phyloP scores from a whole-genome alignment of 495 filamentous ascomycete species.

The Aspergillus mulundensis region DNA sequence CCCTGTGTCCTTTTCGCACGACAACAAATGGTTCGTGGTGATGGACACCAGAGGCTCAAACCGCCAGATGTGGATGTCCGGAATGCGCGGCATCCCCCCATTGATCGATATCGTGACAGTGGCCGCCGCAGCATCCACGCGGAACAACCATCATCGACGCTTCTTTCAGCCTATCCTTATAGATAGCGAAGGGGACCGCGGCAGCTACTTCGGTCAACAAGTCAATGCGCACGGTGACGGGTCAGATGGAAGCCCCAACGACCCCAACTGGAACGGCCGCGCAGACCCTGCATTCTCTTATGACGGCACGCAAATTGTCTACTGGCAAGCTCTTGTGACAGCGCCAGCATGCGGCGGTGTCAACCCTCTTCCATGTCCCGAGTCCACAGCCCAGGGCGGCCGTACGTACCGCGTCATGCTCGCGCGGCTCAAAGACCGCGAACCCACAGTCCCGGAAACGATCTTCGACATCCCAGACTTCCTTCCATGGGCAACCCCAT shows the following conservation, averaged over 20 bases:
- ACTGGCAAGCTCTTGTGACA: conserved; percentile 16
- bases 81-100: conserved; percentile 20
- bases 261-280: conserved; percentile 24
- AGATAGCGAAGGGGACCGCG: conserved; percentile 19
- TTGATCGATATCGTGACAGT: conserved; percentile 17
- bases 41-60: conserved; percentile 21
- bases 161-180: conserved; percentile 24
- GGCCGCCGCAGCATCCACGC: conserved; percentile 15
- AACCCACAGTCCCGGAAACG: neutral
- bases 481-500: conserved; percentile 18
- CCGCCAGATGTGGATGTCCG: conserved; percentile 24
- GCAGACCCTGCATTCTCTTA: conserved; percentile 25
- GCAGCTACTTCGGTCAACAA: conserved; percentile 21
- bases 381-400: conserved; percentile 16
- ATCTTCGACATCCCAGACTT: conserved; percentile 7
- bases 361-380: conserved; percentile 18
- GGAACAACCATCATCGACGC: conserved; percentile 22
- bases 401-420: conserved; percentile 20
- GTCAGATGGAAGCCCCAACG: conserved; percentile 17
- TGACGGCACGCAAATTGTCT: conserved; percentile 21
- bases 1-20: conserved; percentile 21
- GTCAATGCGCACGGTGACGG: conserved; percentile 20
- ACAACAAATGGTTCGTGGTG: conserved; percentile 20
- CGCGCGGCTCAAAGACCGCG: conserved; percentile 9
- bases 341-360: conserved; percentile 11